These are phyloP conservation scores for Pachysandra terminalis DNA, from an alignment of 164 flowering plant species.

Conservation along the genomic window DNA sequence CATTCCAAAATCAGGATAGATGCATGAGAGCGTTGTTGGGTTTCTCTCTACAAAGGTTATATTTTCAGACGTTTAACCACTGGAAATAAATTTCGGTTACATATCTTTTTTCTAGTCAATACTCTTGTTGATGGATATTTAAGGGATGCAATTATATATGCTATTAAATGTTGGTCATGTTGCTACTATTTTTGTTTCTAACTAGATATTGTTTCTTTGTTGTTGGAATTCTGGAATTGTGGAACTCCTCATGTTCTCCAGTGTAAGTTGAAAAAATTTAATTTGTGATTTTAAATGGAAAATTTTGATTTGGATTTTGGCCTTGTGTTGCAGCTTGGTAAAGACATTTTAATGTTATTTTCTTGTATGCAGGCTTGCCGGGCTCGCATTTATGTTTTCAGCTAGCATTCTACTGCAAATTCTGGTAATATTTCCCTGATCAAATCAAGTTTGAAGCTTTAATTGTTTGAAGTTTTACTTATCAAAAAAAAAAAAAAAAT, in stretches of 20 bases:
- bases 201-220: conserved; percentile 10
- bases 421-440: conserved; percentile 51
- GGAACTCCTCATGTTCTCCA: conserved; percentile 23
- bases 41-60: background rate
- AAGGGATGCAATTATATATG: background rate
- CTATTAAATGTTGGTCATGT: background rate
- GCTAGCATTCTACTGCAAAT: conserved; percentile 87
- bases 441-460: background rate
- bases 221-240: conserved; percentile 3
- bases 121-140: background rate
- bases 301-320: background rate
- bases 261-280: conserved; percentile 70
- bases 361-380: conserved; percentile 70
- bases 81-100: background rate
- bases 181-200: conserved; percentile 6
- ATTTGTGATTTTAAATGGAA: too few relatives aligned
- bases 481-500: too few relatives aligned
- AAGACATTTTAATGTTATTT: background rate
- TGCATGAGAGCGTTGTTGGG: background rate
- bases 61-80: too few relatives aligned
- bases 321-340: conserved; percentile 4
- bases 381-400: conserved; percentile 98
- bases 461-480: too few relatives aligned
- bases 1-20: background rate
- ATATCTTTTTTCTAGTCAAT: background rate